Evolutionary conservation across 2,329 filamentous ascomycete species (phyloP).

Genomic region (Sporothrix variecibatus): DNA sequence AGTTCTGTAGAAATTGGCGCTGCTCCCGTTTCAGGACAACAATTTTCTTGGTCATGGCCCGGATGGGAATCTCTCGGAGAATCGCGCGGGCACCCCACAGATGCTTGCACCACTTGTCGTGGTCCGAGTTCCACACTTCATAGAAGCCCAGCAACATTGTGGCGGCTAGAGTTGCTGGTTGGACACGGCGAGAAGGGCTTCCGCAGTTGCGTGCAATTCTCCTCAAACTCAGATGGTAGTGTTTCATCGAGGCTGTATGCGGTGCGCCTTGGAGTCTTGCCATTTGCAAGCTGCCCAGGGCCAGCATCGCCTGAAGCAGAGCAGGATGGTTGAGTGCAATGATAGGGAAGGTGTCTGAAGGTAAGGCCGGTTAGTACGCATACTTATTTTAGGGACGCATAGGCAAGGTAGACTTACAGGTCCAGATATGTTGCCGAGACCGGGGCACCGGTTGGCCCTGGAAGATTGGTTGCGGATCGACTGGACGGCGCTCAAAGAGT

Average conservation of each 20-base stretch:
- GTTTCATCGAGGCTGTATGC: slow-evolving; percentile 79
- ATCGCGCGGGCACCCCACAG: slow-evolving; percentile 81
- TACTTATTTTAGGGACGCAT: neutral
- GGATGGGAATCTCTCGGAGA: slow-evolving; percentile 78
- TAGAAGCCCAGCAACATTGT: slow-evolving; percentile 86
- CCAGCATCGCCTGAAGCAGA: slow-evolving; percentile 86
- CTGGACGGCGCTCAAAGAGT: slow-evolving; percentile 79
- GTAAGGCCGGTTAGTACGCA: slow-evolving; percentile 34
- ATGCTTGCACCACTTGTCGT: slow-evolving; percentile 94
- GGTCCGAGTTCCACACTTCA: slow-evolving; percentile 91
- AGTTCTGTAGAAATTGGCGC: slow-evolving; percentile 41
- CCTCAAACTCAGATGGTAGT: slow-evolving; percentile 85
- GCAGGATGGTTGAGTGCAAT: slow-evolving; percentile 83
- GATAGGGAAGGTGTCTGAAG: slow-evolving; percentile 75
- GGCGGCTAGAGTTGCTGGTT: slow-evolving; percentile 82
- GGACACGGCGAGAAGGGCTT: slow-evolving; percentile 66
- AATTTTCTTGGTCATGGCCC: slow-evolving; percentile 69
- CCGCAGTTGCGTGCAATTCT: slow-evolving; percentile 75
- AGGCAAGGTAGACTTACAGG: slow-evolving; percentile 49
- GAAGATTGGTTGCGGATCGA: slow-evolving; percentile 69
- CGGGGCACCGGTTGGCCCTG: slow-evolving; percentile 61
- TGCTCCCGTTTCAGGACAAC: slow-evolving; percentile 61
- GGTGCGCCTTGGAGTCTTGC: slow-evolving; percentile 75
- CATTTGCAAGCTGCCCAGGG: slow-evolving; percentile 83
- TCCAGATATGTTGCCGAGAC: slow-evolving; percentile 66